phyloP scores from a whole-genome alignment of 2,329 filamentous ascomycete genomes.

The Ceratocystis destructans region DNA sequence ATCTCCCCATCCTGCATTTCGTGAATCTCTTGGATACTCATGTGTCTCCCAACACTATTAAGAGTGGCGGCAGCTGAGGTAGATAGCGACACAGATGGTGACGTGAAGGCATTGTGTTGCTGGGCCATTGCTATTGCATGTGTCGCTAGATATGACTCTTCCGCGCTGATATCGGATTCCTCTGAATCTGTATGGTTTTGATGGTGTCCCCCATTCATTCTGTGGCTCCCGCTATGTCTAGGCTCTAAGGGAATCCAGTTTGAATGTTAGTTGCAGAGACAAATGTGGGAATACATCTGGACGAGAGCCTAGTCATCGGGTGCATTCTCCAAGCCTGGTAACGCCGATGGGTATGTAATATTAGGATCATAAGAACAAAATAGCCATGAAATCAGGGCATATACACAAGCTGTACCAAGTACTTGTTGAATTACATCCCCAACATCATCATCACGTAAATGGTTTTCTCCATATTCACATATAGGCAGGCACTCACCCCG shows the following conservation, averaged over 20 bases:
- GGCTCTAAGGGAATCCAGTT: not conserved
- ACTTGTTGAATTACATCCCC: not conserved
- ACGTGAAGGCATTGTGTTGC: conserved; percentile 5
- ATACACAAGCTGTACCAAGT: not conserved
- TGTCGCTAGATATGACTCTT: conserved; percentile 14
- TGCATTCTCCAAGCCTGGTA: not conserved
- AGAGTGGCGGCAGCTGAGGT: conserved; percentile 1
- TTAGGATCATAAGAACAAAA: not conserved
- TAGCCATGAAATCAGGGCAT: not conserved
- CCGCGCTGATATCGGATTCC: conserved; percentile 10
- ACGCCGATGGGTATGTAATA: not conserved
- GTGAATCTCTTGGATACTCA: conserved; percentile 14
- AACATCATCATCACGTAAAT: not conserved
- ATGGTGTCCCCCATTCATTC: not conserved
- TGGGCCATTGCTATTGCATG: conserved; percentile 11
- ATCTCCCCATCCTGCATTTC: conserved; percentile 17
- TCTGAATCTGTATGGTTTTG: not conserved
- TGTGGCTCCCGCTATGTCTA: not conserved
- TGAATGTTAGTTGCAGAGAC: not conserved
- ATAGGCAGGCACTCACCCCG: conserved; percentile 6
- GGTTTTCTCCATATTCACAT: not conserved
- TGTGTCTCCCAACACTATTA: conserved; percentile 7
- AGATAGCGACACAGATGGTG: conserved; percentile 11
- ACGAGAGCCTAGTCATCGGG: not conserved
- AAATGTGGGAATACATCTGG: not conserved